These are phyloP conservation scores for Linnemannia elongata DNA, from an alignment of 192 early-diverging fungal species.

Conservation along the genomic window DNA sequence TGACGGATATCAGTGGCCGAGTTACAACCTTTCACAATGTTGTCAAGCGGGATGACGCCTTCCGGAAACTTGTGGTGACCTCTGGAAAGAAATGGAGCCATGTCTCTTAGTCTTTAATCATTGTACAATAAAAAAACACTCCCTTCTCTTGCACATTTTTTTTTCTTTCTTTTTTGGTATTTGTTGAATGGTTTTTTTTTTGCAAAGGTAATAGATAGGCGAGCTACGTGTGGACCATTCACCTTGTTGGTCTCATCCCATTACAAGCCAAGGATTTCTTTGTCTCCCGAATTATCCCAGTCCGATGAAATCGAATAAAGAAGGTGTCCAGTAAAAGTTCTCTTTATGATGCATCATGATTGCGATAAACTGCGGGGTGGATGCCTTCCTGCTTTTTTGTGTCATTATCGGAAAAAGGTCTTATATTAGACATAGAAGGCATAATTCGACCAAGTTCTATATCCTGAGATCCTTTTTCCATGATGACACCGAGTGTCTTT, in stretches of 20 bases:
- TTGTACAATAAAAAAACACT: not conserved
- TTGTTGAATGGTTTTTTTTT: not conserved
- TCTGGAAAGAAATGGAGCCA: constrained; percentile 52
- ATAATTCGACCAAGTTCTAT: not conserved
- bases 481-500: constrained; percentile 4
- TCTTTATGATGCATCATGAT: not conserved
- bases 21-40: constrained; percentile 45
- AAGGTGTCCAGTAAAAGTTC: not conserved
- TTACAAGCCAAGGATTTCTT: not conserved
- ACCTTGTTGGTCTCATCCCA: not conserved
- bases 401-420: not conserved
- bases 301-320: not conserved
- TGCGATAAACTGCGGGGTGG: not conserved
- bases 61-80: constrained; percentile 44
- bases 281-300: not conserved
- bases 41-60: constrained; percentile 53
- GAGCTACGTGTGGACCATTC: not conserved
- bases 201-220: not conserved
- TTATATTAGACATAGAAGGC: no score
- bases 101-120: constrained; percentile 7
- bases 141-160: not conserved
- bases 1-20: constrained; percentile 47
- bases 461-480: not conserved
- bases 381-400: not conserved
- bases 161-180: not conserved